These are phyloP conservation scores for Acacia pycnantha DNA, from an alignment of 331 rosid species.

Conservation along the genomic window DNA sequence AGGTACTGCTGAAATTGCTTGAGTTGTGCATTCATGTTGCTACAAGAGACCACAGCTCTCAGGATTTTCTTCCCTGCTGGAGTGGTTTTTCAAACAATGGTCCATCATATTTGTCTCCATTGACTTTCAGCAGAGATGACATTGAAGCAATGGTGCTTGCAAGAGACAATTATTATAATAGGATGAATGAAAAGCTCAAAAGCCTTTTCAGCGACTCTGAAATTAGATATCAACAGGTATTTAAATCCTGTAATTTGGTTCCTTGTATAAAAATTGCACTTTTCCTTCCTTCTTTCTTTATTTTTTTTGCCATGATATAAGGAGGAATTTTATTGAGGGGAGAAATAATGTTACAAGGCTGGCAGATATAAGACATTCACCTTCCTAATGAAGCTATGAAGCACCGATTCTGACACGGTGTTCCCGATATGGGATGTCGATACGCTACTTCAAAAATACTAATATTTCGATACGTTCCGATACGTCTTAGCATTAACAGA, in stretches of 20 bases:
- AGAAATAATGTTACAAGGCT: conserved; percentile 13
- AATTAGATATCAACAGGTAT: conserved; percentile 74
- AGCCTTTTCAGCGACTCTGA: conserved; percentile 52
- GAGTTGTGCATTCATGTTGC: conserved; percentile 70
- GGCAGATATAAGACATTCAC: background rate
- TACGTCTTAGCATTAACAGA: too few relatives aligned
- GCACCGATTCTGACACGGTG: too few relatives aligned
- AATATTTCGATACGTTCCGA: too few relatives aligned
- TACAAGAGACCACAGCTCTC: conserved; percentile 47
- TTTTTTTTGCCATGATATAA: conserved; percentile 3
- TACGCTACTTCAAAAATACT: too few relatives aligned
- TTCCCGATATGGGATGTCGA: too few relatives aligned
- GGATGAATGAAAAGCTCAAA: conserved; percentile 66
- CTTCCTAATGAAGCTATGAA: background rate
- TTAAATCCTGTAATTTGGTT: conserved; percentile 23
- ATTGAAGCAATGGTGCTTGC: conserved; percentile 58
- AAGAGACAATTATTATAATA: conserved; percentile 67
- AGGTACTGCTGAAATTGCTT: conserved; percentile 81
- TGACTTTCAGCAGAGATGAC: conserved; percentile 60
- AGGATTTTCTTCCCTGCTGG: conserved; percentile 88
- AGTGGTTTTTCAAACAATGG: conserved; percentile 61
- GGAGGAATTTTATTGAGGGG: background rate
- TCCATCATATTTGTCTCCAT: conserved; percentile 53
- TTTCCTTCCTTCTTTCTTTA: background rate
- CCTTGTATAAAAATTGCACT: background rate